Evolutionary conservation across 257 asterid species (phyloP).

Genomic region (Coffea eugenioides): DNA sequence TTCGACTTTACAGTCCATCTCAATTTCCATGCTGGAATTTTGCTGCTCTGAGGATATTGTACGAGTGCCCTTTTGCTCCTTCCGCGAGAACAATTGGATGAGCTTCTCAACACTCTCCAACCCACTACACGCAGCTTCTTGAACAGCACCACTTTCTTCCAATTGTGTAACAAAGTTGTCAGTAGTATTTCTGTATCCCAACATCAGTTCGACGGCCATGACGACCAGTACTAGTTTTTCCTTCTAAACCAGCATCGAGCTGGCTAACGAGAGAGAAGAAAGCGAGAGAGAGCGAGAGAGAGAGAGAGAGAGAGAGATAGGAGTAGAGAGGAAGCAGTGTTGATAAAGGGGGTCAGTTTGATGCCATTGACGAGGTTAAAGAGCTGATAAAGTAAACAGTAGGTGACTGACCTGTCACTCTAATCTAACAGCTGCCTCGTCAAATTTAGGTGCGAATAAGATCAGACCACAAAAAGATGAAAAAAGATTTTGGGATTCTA

Average conservation of each 20-base stretch:
- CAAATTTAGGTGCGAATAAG: conserved; percentile 71
- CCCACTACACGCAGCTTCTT: conserved; percentile 63
- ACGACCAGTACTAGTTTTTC: conserved; percentile 6
- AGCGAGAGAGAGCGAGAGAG: background rate
- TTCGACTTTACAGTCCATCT: conserved; percentile 44
- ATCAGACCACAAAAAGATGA: conserved; percentile 29
- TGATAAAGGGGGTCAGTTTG: conserved; percentile 28
- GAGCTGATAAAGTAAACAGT: conserved; percentile 47
- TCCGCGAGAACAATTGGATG: conserved; percentile 47
- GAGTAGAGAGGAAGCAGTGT: conserved; percentile 7
- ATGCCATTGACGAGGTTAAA: conserved; percentile 36
- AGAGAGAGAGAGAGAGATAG: background rate
- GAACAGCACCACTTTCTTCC: conserved; percentile 45
- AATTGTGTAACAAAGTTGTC: conserved; percentile 27
- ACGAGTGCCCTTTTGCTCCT: conserved; percentile 4
- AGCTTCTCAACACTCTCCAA: conserved; percentile 69
- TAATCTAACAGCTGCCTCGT: conserved; percentile 50
- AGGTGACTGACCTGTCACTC: conserved; percentile 71
- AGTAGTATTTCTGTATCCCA: conserved; percentile 45
- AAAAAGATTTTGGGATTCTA: conserved; percentile 4
- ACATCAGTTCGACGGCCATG: conserved; percentile 87
- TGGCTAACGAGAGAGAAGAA: background rate
- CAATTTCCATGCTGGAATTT: conserved; percentile 15
- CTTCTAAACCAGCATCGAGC: conserved; percentile 7
- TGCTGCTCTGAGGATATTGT: conserved; percentile 11